phyloP scores from a whole-genome alignment of 768 basidiomycete species.

The Pleurotus tuber-regium region DNA sequence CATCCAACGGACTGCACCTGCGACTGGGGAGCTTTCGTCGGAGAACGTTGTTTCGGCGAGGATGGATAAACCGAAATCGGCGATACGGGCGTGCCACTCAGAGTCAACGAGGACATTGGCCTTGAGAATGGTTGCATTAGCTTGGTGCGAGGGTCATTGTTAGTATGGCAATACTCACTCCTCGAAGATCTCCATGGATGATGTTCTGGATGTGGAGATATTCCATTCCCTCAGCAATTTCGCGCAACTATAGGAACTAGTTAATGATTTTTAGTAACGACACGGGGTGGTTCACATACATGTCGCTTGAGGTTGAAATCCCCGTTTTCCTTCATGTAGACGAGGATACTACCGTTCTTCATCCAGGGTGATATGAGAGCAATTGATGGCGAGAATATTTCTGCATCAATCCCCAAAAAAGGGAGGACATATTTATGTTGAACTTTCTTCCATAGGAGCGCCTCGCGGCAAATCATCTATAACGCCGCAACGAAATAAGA shows the following conservation, averaged over 20 bases:
- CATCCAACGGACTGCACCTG: constrained; percentile 25
- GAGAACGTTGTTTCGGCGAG: constrained; percentile 19
- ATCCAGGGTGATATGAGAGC: constrained; percentile 7
- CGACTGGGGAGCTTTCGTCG: constrained; percentile 14
- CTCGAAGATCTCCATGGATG: constrained; percentile 32
- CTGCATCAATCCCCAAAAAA: not conserved
- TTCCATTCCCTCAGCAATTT: constrained; percentile 24
- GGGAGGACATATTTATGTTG: constrained; percentile 7
- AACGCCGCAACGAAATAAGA: too few species aligned
- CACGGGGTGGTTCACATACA: not conserved
- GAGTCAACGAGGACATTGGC: constrained; percentile 24
- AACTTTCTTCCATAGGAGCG: constrained; percentile 1
- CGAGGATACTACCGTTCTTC: not conserved
- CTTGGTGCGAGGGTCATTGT: too few species aligned
- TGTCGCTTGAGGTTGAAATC: not conserved
- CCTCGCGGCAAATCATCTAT: not conserved
- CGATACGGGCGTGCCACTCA: constrained; percentile 21
- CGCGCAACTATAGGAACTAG: constrained; percentile 1
- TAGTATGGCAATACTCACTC: constrained; percentile 20
- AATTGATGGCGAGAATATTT: not conserved
- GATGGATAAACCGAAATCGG: constrained; percentile 27
- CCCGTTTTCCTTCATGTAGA: not conserved
- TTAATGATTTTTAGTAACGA: not conserved
- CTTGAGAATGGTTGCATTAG: constrained; percentile 12
- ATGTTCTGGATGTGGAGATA: constrained; percentile 25